phyloP scores from a whole-genome alignment of 768 basidiomycete species.

The Amanita molliuscula region DNA sequence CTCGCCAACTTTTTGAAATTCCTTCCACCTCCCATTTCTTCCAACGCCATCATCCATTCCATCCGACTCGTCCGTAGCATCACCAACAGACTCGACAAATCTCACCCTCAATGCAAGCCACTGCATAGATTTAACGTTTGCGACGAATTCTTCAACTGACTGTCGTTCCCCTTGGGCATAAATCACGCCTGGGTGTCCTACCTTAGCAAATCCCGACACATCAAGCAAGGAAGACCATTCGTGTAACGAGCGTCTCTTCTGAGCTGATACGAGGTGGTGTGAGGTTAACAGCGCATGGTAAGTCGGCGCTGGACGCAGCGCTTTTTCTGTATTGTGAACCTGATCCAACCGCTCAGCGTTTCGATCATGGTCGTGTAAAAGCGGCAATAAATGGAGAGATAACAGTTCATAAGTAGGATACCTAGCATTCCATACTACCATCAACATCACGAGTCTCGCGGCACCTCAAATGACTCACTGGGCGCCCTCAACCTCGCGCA shows the following conservation, averaged over 20 bases:
- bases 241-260: slow-evolving; percentile 49
- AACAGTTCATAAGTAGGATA: slow-evolving; percentile 54
- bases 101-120: slow-evolving; percentile 64
- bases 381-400: slow-evolving; percentile 45
- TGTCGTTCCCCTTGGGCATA: slow-evolving; percentile 50
- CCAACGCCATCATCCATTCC: neutral
- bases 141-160: slow-evolving; percentile 52
- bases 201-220: slow-evolving; percentile 59
- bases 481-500: slow-evolving; percentile 23
- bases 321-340: neutral
- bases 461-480: slow-evolving; percentile 16
- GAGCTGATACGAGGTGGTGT: slow-evolving; percentile 58
- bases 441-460: neutral
- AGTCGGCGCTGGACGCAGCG: neutral
- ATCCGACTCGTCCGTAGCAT: neutral
- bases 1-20: neutral
- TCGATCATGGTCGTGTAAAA: slow-evolving; percentile 36
- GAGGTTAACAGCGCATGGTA: slow-evolving; percentile 65
- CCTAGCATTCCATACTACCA: slow-evolving; percentile 22
- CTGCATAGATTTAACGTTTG: slow-evolving; percentile 64
- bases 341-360: neutral
- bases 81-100: slow-evolving; percentile 39
- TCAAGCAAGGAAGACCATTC: slow-evolving; percentile 45
- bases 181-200: slow-evolving; percentile 68
- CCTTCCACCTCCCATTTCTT: slow-evolving; percentile 10